These are phyloP conservation scores for Przewalskia tangutica DNA, from an alignment of 257 asterid genomes.

Conservation along the genomic window DNA sequence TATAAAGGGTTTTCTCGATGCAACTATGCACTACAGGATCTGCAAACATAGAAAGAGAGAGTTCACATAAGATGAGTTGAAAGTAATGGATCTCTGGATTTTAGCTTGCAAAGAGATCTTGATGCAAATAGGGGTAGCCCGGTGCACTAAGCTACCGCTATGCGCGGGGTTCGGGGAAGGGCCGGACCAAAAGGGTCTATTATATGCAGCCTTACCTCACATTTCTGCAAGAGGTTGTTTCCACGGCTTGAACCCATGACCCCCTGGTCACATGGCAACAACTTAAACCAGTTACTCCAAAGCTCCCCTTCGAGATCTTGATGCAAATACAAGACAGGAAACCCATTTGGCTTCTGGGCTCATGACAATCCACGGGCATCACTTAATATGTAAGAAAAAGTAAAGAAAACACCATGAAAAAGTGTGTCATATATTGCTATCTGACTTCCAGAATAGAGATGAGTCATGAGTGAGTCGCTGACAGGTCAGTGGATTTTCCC, in stretches of 20 bases:
- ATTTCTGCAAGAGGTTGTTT: no score
- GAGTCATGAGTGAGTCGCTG: neutral
- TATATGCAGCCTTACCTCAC: no score
- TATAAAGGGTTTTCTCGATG: slow-evolving; percentile 55
- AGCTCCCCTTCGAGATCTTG: no score
- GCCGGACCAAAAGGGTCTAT: no score
- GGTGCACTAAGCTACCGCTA: no score
- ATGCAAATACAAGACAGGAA: neutral
- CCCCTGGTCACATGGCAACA: no score
- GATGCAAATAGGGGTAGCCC: no score
- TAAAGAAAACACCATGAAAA: neutral
- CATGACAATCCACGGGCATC: neutral
- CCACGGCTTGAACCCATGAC: no score
- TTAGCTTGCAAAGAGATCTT: neutral
- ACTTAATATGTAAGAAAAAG: neutral
- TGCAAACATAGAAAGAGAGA: slow-evolving; percentile 22
- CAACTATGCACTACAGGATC: slow-evolving; percentile 71
- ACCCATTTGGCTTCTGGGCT: neutral
- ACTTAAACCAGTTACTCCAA: no score
- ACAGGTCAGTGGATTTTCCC: neutral
- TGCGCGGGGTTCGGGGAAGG: no score
- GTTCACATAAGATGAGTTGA: neutral
- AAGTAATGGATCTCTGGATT: neutral
- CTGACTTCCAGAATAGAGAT: slow-evolving; percentile 1
- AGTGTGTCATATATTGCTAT: neutral